These are phyloP conservation scores for Penicillium paradoxum DNA, from an alignment of 495 filamentous ascomycete species.

Conservation along the genomic window DNA sequence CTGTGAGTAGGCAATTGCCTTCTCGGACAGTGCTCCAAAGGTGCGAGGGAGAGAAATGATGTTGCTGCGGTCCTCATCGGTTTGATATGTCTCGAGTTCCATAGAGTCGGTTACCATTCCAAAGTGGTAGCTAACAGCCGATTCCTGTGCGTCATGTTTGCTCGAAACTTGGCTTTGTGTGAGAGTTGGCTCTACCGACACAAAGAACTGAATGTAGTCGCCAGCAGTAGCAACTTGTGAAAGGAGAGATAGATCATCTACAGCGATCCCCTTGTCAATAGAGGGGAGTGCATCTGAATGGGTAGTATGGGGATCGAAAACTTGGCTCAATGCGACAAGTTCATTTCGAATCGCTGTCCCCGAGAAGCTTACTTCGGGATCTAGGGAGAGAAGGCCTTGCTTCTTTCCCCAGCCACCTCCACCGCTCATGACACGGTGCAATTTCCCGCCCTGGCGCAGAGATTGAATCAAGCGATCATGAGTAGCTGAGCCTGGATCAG, in stretches of 20 bases:
- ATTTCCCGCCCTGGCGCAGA: constrained; percentile 42
- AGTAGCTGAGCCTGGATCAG: constrained; percentile 15
- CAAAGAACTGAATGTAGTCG: constrained; percentile 48
- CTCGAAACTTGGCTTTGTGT: neutral
- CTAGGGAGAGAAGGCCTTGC: constrained; percentile 74
- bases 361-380: constrained; percentile 55
- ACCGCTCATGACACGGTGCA: constrained; percentile 73
- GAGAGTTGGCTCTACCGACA: constrained; percentile 25
- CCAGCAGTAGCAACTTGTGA: constrained; percentile 44
- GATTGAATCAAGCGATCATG: constrained; percentile 21
- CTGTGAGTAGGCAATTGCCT: constrained; percentile 43
- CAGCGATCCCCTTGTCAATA: constrained; percentile 20
- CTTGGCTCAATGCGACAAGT: constrained; percentile 13
- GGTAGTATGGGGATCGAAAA: constrained; percentile 20
- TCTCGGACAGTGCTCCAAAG: constrained; percentile 49
- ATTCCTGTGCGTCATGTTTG: neutral
- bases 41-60: constrained; percentile 26
- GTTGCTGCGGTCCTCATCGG: constrained; percentile 14
- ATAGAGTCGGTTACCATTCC: constrained; percentile 31
- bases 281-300: constrained; percentile 13
- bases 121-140: constrained; percentile 25
- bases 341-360: constrained; percentile 9
- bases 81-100: constrained; percentile 2
- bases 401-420: constrained; percentile 91
- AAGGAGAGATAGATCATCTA: constrained; percentile 35